Percentiles rank a stretch among this genome's conserved stretches.
phyloP scores from a whole-genome alignment of 495 filamentous ascomycete species.

The Xylaria intraflava region DNA sequence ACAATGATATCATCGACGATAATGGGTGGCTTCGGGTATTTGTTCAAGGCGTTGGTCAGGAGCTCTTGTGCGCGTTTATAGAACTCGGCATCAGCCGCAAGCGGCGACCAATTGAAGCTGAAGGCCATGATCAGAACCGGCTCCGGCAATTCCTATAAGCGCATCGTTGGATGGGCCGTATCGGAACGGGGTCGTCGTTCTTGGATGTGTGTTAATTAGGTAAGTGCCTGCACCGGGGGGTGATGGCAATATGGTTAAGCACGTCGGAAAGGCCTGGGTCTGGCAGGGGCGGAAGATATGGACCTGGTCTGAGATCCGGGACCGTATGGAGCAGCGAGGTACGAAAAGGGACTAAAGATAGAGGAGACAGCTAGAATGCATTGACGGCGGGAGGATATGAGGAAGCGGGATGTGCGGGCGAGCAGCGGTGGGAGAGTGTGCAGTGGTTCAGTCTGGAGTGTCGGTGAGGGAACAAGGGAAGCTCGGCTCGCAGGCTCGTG shows the following conservation, averaged over 20 bases:
- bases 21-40: constrained; percentile 95
- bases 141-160: background rate
- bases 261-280: background rate
- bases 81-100: constrained; percentile 87
- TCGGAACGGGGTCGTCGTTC: background rate
- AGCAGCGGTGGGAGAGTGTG: no score
- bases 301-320: background rate
- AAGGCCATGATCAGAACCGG: constrained; percentile 68
- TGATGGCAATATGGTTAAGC: background rate
- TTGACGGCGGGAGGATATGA: background rate
- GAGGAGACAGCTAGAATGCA: no score
- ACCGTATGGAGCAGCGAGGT: background rate
- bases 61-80: constrained; percentile 89
- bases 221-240: background rate
- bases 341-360: background rate
- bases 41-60: constrained; percentile 91
- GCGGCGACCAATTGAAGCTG: constrained; percentile 99
- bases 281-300: background rate
- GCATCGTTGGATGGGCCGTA: constrained; percentile 7
- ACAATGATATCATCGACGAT: constrained; percentile 99
- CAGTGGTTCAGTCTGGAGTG: no score
- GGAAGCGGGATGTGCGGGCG: no score
- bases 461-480: no score
- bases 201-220: constrained; percentile 2
- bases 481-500: no score